phyloP scores from a whole-genome alignment of 306 rosid genomes.

The Coriaria nepalensis region DNA sequence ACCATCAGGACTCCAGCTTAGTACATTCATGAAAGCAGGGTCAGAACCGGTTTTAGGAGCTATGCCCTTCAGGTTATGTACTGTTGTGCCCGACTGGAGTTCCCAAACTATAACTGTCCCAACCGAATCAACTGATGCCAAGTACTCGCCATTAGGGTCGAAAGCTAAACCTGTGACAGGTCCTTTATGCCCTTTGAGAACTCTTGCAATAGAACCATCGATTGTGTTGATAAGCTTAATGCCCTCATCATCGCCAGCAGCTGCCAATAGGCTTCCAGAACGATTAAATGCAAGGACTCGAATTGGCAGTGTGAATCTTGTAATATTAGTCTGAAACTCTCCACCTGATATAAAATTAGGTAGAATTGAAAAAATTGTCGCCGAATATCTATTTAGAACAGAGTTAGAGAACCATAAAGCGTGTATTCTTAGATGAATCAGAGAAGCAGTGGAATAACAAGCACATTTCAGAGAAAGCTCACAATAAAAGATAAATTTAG shows the following conservation, averaged over 20 bases:
- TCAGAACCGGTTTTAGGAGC: conserved; percentile 67
- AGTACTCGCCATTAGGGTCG: conserved; percentile 79
- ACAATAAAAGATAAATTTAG: too few species aligned
- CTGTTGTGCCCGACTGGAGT: conserved; percentile 50
- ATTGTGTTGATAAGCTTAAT: conserved; percentile 82
- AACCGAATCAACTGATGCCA: conserved; percentile 71
- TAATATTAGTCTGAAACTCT: conserved; percentile 83
- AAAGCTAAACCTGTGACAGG: conserved; percentile 67
- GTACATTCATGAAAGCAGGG: conserved; percentile 48
- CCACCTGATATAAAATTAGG: conserved; percentile 38
- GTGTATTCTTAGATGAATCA: too few species aligned
- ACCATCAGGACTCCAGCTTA: conserved; percentile 97
- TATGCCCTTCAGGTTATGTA: conserved; percentile 65
- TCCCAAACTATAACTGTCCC: conserved; percentile 84
- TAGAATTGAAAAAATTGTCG: too few species aligned
- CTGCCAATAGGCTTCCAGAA: conserved; percentile 81
- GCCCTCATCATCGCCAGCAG: conserved; percentile 96
- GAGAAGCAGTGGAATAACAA: too few species aligned
- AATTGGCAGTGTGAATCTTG: conserved; percentile 87
- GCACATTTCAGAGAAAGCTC: too few species aligned
- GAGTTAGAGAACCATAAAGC: not conserved
- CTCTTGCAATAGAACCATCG: conserved; percentile 89
- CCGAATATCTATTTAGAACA: too few species aligned
- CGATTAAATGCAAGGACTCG: conserved; percentile 71
- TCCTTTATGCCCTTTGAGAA: conserved; percentile 84